Conservation (phyloP, 2,329 filamentous ascomycete genomes). For the Aureobasidium sp. region DNA sequence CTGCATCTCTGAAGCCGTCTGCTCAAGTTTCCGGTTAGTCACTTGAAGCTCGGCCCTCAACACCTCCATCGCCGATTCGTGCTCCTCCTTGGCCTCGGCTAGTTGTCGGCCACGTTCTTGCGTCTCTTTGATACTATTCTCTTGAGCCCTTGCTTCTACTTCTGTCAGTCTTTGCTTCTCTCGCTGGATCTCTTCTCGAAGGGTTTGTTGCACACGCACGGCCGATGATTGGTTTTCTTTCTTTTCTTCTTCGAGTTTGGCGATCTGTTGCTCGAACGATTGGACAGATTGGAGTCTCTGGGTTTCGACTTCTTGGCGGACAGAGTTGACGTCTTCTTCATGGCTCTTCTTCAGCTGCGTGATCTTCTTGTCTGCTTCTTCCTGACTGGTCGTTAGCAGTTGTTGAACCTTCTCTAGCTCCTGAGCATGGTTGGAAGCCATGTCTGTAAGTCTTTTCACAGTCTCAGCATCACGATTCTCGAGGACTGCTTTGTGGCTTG, state of each 20-base stretch:
- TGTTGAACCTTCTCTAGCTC: constrained; percentile 4
- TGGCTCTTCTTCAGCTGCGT: constrained; percentile 10
- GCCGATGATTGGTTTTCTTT: constrained; percentile 5
- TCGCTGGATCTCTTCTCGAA: constrained; percentile 9
- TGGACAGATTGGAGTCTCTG: background rate
- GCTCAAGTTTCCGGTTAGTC: constrained; percentile 11
- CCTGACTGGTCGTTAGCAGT: constrained; percentile 12
- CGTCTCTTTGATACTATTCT: background rate
- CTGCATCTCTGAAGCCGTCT: background rate
- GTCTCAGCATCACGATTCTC: background rate
- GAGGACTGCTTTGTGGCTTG: background rate
- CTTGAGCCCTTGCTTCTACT: constrained; percentile 16
- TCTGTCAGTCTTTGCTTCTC: constrained; percentile 14
- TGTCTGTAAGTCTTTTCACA: background rate
- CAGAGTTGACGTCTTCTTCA: constrained; percentile 8
- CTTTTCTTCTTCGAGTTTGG: background rate
- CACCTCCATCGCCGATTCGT: background rate
- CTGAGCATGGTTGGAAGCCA: constrained; percentile 9
- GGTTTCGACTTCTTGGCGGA: constrained; percentile 3
- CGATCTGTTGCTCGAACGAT: constrained; percentile 7
- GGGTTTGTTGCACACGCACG: constrained; percentile 16
- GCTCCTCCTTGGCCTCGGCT: constrained; percentile 6
- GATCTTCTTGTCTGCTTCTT: constrained; percentile 15
- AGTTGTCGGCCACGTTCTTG: constrained; percentile 2
- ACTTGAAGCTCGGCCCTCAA: constrained; percentile 11